phyloP scores from a whole-genome alignment of 495 filamentous ascomycete genomes.

The Penicillium cosmopolitanum region DNA sequence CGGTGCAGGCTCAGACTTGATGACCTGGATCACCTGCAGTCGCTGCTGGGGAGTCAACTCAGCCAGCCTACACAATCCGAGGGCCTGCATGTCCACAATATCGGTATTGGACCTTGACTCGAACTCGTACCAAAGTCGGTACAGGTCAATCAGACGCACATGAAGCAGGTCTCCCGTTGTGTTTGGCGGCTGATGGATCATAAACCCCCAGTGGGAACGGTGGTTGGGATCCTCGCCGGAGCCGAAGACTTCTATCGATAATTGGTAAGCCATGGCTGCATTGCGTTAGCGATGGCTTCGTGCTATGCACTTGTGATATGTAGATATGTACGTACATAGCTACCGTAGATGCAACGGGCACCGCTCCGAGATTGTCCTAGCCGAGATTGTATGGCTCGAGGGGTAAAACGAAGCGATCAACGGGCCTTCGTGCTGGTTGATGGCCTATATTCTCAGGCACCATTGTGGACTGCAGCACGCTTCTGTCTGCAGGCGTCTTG shows the following conservation, averaged over 20 bases:
- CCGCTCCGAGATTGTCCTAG: not conserved
- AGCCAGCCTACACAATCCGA: conserved; percentile 20
- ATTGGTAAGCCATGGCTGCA: conserved; percentile 19
- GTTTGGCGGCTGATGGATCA: conserved; percentile 26
- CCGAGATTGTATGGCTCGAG: not conserved
- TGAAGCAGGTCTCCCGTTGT: conserved; percentile 30
- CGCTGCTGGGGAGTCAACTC: conserved; percentile 17
- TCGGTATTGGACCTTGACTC: conserved; percentile 14
- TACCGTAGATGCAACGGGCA: not conserved
- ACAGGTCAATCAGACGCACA: conserved; percentile 24
- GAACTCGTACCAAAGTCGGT: conserved; percentile 20
- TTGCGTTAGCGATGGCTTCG: not conserved
- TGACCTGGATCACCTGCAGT: conserved; percentile 20
- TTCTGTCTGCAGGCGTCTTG: not conserved
- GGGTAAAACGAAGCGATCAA: conserved; percentile 3
- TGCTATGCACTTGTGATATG: not conserved
- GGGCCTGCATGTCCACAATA: conserved; percentile 14
- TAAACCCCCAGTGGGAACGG: conserved; percentile 33
- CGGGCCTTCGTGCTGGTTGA: not conserved
- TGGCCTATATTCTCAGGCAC: not conserved
- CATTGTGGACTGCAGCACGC: not conserved
- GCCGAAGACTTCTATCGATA: conserved; percentile 29
- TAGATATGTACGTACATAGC: not conserved
- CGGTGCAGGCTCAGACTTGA: conserved; percentile 22
- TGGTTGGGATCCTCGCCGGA: conserved; percentile 23